Evolutionary conservation across 2,329 filamentous ascomycete genomes (phyloP), one percentile per base, ranked within the genome.

Genomic region (Colletotrichum sp.): DNA sequence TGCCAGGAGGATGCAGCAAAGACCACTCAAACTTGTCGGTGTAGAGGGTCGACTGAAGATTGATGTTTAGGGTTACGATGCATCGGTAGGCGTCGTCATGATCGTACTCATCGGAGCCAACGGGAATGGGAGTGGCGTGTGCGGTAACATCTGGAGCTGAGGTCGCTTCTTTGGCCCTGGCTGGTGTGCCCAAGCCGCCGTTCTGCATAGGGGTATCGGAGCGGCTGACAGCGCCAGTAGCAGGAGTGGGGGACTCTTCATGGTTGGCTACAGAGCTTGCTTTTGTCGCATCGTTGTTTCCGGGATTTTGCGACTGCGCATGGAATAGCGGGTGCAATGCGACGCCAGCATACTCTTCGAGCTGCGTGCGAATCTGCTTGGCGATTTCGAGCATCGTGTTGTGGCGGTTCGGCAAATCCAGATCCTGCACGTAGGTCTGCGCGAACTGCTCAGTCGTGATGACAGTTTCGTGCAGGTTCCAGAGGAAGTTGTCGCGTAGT

Each of bases 11-110:
- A 81, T 98, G 96, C 21, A 98, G 89, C 24, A 99, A 88, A 7
- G 96, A 98, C 96, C 96, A 98, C 83, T 98, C 96, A 78, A 99
- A 98, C 81, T 96, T 98, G 88, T 99, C 97, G 5, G 95, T 97
- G 84, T 98, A 98, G 14, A 98, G 90, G 79, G 94, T 93, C 71
- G 97, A 98, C 69, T 96, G 93, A 26, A 98, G 90, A 81, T 98
- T 98, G 81, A 99, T 94, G 82, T 94, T 98, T 59, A 99, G 88
- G 59, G 92, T 95, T 79, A 99, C 93, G 80, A 98, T 94, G 83
- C 97, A 98, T 64, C 97, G 93, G 84, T 98, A 98, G 4, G 95
- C 96, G 83, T 98, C 96, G 82, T 98, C 96, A 5, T 95, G 96
- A 82, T 98, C 98, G 80, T 94, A 91, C 55, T 96, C 91, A 78